Base-by-base conservation (phyloP, 2,329 filamentous ascomycete genomes). In the Claviceps africana region DNA sequence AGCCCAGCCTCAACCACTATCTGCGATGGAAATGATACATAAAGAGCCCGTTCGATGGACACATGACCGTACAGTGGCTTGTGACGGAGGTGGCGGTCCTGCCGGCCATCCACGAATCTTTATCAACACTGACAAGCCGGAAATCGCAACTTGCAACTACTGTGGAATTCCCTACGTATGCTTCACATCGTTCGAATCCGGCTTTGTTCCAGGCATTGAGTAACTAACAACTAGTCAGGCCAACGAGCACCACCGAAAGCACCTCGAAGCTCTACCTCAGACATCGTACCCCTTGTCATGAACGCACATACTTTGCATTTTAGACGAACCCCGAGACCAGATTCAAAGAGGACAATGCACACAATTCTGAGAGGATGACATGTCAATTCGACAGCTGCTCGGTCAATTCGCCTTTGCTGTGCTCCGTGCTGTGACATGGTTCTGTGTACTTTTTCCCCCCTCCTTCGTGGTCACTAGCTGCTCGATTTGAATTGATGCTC, bases 61-160 rank as follows among this genome's bases (percentile, higher is more conserved):
- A 54, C 84, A 95, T 66, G 79, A 87, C 57, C 80, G 83, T 56
- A 70, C 86, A 48, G 91, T 94, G 50, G 82, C 83, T 45, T 98
- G 93, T 67, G 90, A 97, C 63, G 93, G 93, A 54, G 93, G 91
- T 54, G 90, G 90, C 59, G 93, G 91, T 46, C 85, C 90, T 33
- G 74, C 87, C 52, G 93, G 93, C 44, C 93, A 98, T 69, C 93
- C 93, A 48, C 81, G 81, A 64, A 85, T 98, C 71, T 98, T 89
- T 69, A 98, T 98, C 79, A 98, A 98, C 72, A 84, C 86, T 59
- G 93, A 98, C 72, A 97, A 96, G 77, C 87, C 93, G 44, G 83
- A 97, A 75, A 95, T 98, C 62, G 81, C 81, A 70, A 75, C 76
- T 66, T 98, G 93, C 76, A 84, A 79, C 64, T 98, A 98, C 75